Conservation (phyloP, 164 flowering plant genomes). For the Chimonanthus salicifolius region DNA sequence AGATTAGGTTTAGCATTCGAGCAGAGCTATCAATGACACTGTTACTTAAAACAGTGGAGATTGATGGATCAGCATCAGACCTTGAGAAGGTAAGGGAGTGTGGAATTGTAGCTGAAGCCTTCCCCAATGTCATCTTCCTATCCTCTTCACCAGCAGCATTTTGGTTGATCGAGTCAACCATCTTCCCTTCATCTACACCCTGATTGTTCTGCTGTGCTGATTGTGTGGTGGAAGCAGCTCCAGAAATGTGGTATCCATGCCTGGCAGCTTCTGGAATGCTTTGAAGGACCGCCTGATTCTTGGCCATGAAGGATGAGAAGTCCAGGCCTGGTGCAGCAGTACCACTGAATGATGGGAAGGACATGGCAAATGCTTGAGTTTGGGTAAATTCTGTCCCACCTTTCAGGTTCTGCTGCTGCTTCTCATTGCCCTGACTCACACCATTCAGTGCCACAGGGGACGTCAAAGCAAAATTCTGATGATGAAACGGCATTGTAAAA, state of each 20-base stretch:
- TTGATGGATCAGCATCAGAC: conserved; percentile 40
- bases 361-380: conserved; percentile 75
- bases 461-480: conserved; percentile 65
- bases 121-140: conserved; percentile 38
- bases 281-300: conserved; percentile 58
- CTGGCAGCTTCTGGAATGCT: conserved; percentile 59
- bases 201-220: conserved; percentile 42
- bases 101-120: conserved; percentile 26
- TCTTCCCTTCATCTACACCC: conserved; percentile 44
- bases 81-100: conserved; percentile 72
- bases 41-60: conserved; percentile 28
- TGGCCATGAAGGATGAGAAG: conserved; percentile 50
- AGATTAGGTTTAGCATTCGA: conserved; percentile 42
- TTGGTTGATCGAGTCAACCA: conserved; percentile 23
- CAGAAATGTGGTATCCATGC: conserved; percentile 54
- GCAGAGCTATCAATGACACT: conserved; percentile 50
- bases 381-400: conserved; percentile 52
- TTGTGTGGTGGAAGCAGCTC: conserved; percentile 39
- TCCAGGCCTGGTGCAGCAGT: conserved; percentile 48
- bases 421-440: conserved; percentile 40
- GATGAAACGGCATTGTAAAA: conserved; percentile 51
- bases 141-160: conserved; percentile 38
- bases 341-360: conserved; percentile 60
- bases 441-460: conserved; percentile 35
- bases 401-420: conserved; percentile 44